Evolutionary conservation across 352 stramenopile species (phyloP), one percentile per base, ranked within the genome.

Genomic region (Globisporangium radiosum): DNA sequence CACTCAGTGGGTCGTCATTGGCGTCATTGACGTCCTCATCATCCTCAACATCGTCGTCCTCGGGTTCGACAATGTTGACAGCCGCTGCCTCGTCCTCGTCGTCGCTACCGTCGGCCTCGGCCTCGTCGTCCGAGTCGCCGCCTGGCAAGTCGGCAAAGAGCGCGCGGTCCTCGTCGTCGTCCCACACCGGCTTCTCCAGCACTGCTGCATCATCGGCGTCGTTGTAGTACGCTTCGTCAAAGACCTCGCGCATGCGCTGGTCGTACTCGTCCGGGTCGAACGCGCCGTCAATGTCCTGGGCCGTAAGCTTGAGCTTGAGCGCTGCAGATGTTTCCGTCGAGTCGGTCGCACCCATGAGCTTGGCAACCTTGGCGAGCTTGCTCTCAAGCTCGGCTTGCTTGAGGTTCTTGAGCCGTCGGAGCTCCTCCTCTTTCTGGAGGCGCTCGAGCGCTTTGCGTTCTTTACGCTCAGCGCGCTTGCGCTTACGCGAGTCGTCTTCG

Each of bases 161-260:
- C 17, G 84, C 78, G 42, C 93, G 92, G 63, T 96, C 90, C 58
- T 90, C 80, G 47, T 91, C 76, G 17, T 90, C 81, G 42, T 91
- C 76, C 81, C 83, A 93, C 49, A 75, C 88, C 13, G 82, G 80
- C 57, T 94, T 92, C 55, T 87, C 64, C 65, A 88, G 19, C 49
- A 10, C 49, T 10, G 17, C 49, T 37, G 19, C 81, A 14, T 79
- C 75, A 11, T 85, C 76, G 17, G 15, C 45, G 47, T 85, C 72
- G 40, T 93, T 78, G 69, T 99, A 99, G 78, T 99, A 99, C 43
- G 98, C 88, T 51, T 99, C 97, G 53, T 98, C 90, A 70, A 99
- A 99, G 33, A 98, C 84, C 25, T 94, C 69, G 62, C 94, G 83
- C 96, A 99, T 99, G 43, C 94, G 80, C 54, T 90, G 83, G 72